Evolutionary conservation across 2,329 filamentous ascomycete species (phyloP).

Genomic region (Chrysoporthe deuterocubensis): DNA sequence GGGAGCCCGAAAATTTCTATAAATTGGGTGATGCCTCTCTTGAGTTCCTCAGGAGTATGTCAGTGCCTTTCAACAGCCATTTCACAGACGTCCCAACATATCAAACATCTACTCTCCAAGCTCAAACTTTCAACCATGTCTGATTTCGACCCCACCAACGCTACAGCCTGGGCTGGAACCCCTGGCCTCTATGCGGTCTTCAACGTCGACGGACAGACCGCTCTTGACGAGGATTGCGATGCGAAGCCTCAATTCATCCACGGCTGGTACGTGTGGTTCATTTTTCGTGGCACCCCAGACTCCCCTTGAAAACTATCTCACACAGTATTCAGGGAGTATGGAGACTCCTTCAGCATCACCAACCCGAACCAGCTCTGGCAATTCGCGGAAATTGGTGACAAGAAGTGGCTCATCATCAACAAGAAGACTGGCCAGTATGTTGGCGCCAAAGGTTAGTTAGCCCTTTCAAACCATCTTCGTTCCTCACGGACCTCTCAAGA

Average conservation of each 20-base stretch:
- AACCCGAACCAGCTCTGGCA: slow-evolving; percentile 21
- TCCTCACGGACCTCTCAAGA: background rate
- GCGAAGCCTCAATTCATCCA: slow-evolving; percentile 17
- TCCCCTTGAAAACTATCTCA: background rate
- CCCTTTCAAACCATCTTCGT: too few relatives aligned
- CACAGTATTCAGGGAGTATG: slow-evolving; percentile 2
- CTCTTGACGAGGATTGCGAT: slow-evolving; percentile 16
- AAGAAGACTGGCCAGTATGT: slow-evolving; percentile 22
- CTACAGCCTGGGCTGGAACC: background rate
- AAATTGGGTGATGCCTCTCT: background rate
- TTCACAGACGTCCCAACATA: background rate
- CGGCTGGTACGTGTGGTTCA: slow-evolving; percentile 1
- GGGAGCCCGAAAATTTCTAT: background rate
- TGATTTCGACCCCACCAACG: slow-evolving; percentile 18
- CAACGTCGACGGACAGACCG: slow-evolving; percentile 18
- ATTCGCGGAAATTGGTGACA: slow-evolving; percentile 20
- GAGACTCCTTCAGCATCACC: slow-evolving; percentile 17
- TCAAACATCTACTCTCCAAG: background rate
- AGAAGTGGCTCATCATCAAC: slow-evolving; percentile 24
- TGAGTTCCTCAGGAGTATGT: background rate
- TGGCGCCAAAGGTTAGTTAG: slow-evolving; percentile 10
- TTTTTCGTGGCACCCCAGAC: too few relatives aligned
- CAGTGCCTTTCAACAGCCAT: background rate
- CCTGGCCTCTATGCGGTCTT: slow-evolving; percentile 16
- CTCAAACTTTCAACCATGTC: background rate